Percentiles rank a stretch among this genome's conserved stretches.
Conservation (phyloP, 106 monocot species). For the Cymbidium sinense region DNA sequence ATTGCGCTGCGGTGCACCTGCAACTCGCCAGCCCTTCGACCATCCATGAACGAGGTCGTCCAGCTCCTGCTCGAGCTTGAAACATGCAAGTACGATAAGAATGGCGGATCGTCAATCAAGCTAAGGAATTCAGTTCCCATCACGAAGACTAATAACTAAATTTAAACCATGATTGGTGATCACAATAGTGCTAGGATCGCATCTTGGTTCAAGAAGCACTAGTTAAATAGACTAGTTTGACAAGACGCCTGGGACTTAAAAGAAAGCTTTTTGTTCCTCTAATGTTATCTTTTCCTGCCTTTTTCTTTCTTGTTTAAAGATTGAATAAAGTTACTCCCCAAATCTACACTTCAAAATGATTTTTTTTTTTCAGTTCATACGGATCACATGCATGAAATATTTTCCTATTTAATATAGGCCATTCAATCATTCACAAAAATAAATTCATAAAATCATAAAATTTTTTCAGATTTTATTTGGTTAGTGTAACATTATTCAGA, state of each 20-base stretch:
- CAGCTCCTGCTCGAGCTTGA: conserved; percentile 63
- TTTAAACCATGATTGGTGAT: not conserved
- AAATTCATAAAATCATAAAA: not conserved
- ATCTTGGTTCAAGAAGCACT: not conserved
- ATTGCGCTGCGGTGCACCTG: conserved; percentile 77
- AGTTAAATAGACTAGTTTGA: not conserved
- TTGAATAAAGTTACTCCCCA: not conserved
- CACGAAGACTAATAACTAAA: not conserved
- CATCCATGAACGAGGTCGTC: conserved; percentile 85
- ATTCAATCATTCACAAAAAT: not conserved
- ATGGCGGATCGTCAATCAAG: conserved; percentile 27
- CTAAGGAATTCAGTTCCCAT: conserved; percentile 18
- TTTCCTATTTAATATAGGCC: not conserved
- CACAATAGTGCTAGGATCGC: not conserved
- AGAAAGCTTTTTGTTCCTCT: not conserved
- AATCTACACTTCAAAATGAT: not conserved
- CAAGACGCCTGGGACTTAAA: not conserved
- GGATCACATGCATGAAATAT: not conserved
- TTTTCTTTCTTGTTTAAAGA: not conserved
- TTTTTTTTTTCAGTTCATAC: not conserved
- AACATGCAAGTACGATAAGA: conserved; percentile 26
- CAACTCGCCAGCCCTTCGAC: conserved; percentile 47
- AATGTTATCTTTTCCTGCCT: not conserved
- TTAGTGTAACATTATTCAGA: too few species aligned
- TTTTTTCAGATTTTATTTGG: not conserved